Conservation (phyloP, 208 protist species). For the Angomonas deanei region DNA sequence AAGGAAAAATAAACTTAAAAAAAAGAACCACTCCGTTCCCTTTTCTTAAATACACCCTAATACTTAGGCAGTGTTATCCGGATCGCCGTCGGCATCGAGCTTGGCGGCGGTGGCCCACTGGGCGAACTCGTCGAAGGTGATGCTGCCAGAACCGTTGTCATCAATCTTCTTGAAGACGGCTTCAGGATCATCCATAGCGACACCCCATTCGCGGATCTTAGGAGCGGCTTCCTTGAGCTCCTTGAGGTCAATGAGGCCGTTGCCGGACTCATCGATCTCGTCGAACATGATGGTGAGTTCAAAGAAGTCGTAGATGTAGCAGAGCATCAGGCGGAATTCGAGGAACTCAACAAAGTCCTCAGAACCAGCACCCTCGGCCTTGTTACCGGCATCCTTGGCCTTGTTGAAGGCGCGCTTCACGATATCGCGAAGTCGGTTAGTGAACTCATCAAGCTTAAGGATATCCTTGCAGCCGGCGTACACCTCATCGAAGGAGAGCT, state of each 20-base stretch:
- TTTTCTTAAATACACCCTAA: too few species aligned
- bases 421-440: conserved; percentile 15
- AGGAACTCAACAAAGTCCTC: conserved; percentile 2
- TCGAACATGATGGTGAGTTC: conserved; percentile 74
- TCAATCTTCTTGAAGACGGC: conserved; percentile 47
- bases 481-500: conserved; percentile 52
- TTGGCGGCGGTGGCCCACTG: conserved; percentile 29
- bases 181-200: conserved; percentile 22
- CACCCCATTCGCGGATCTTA: conserved; percentile 31
- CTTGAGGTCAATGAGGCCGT: conserved; percentile 21
- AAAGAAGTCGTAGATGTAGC: conserved; percentile 54
- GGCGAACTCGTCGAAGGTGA: conserved; percentile 57
- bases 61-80: conserved; percentile 22
- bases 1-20: conserved; percentile 3
- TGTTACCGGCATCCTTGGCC: not conserved
- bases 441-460: conserved; percentile 54
- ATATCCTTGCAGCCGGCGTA: conserved; percentile 38
- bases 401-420: not conserved
- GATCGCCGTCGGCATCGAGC: conserved; percentile 41
- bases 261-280: conserved; percentile 31
- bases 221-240: conserved; percentile 37
- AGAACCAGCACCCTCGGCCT: conserved; percentile 12
- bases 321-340: conserved; percentile 76
- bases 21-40: not conserved
- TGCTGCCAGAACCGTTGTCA: conserved; percentile 35